Conservation (phyloP, 331 rosid genomes). For the Prunus yedoensis region DNA sequence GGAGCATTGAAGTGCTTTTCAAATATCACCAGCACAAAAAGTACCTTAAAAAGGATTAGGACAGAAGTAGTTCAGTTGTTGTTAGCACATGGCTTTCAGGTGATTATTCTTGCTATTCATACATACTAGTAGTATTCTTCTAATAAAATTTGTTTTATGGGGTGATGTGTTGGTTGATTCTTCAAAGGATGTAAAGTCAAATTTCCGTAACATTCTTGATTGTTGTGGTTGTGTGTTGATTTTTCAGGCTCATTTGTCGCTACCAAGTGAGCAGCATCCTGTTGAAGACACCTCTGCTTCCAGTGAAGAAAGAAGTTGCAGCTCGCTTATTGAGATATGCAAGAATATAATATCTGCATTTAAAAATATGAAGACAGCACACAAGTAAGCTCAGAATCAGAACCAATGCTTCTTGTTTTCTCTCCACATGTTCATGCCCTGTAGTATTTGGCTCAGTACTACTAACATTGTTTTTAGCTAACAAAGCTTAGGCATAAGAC, state of each 20-base stretch:
- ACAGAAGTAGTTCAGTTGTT: conserved; percentile 61
- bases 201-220: background rate
- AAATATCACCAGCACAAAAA: conserved; percentile 52
- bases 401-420: conserved; percentile 2
- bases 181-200: background rate
- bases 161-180: background rate
- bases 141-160: background rate
- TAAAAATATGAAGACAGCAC: conserved; percentile 47
- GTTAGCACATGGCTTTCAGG: conserved; percentile 90
- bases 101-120: conserved; percentile 30
- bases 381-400: conserved; percentile 53
- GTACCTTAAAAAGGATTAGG: conserved; percentile 62
- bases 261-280: conserved; percentile 23
- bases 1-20: conserved; percentile 76
- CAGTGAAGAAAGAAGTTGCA: conserved; percentile 27
- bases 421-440: background rate
- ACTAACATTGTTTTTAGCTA: background rate
- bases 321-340: conserved; percentile 52
- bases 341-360: conserved; percentile 59
- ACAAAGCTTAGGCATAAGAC: background rate
- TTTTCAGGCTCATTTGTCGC: conserved; percentile 41
- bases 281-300: conserved; percentile 26
- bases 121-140: background rate
- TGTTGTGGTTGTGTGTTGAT: background rate
- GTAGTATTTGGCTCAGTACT: background rate